Evolutionary conservation across 108 stramenopile genomes (phyloP).

Genomic region (Pseudonitzschia multiseries): DNA sequence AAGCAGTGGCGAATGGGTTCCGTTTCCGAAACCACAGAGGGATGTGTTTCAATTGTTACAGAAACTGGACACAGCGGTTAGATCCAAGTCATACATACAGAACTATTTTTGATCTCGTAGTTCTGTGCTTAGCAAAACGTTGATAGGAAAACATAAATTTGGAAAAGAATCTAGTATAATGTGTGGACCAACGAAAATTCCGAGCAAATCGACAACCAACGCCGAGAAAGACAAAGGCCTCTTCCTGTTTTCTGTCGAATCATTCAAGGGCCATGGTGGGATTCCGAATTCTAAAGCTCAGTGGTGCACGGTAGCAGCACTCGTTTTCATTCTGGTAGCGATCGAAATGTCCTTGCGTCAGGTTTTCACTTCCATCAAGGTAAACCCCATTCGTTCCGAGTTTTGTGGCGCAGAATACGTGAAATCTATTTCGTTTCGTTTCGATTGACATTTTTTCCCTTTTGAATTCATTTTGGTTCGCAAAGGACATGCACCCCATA

Average conservation of each 20-base stretch:
- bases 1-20: no score
- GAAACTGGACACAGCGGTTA: no score
- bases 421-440: background rate
- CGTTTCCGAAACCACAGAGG: no score
- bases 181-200: background rate
- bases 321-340: constrained; percentile 19
- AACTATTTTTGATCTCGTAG: background rate
- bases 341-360: constrained; percentile 17
- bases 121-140: background rate
- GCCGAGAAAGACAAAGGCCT: background rate
- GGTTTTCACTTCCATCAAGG: constrained; percentile 15
- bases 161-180: background rate
- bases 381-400: constrained; percentile 7
- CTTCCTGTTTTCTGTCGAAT: constrained; percentile 24
- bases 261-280: constrained; percentile 20
- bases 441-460: background rate
- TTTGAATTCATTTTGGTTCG: background rate
- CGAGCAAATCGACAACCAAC: background rate
- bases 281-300: constrained; percentile 10
- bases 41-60: no score
- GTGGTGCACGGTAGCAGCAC: constrained; percentile 8
- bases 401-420: background rate
- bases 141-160: background rate
- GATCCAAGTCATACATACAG: no score
- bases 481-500: constrained; percentile 55